Conservation (phyloP, 2,329 filamentous ascomycete species). For the Nemania sp. region DNA sequence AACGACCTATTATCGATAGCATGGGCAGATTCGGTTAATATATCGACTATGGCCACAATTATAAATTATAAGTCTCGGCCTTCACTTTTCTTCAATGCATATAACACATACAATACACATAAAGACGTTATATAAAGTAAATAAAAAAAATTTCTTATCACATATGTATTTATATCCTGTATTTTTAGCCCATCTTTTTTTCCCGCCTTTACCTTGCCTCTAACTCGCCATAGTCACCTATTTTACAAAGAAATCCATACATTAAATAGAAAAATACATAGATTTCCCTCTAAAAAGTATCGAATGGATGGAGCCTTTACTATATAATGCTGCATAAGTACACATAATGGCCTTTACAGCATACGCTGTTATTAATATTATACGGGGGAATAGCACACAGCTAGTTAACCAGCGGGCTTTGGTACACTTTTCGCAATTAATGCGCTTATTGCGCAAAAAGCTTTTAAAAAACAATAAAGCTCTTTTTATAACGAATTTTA, state of each 20-base stretch:
- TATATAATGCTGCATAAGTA: background rate
- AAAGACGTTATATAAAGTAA: no score
- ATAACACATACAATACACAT: no score
- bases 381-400: background rate
- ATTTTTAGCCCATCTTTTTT: no score
- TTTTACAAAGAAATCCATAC: background rate
- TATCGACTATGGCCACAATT: background rate
- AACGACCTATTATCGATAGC: background rate
- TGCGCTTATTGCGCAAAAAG: background rate
- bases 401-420: background rate
- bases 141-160: no score
- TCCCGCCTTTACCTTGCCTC: background rate
- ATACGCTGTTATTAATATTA: background rate
- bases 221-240: background rate
- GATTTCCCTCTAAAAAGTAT: background rate
- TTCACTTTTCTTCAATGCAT: no score
- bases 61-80: constrained; percentile 1
- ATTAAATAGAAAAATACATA: background rate
- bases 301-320: background rate
- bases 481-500: background rate
- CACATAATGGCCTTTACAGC: constrained; percentile 2
- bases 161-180: no score
- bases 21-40: background rate
- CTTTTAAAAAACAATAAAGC: background rate
- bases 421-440: background rate